Base-by-base conservation (phyloP, 345 rosid genomes). In the Brassica juncea region DNA sequence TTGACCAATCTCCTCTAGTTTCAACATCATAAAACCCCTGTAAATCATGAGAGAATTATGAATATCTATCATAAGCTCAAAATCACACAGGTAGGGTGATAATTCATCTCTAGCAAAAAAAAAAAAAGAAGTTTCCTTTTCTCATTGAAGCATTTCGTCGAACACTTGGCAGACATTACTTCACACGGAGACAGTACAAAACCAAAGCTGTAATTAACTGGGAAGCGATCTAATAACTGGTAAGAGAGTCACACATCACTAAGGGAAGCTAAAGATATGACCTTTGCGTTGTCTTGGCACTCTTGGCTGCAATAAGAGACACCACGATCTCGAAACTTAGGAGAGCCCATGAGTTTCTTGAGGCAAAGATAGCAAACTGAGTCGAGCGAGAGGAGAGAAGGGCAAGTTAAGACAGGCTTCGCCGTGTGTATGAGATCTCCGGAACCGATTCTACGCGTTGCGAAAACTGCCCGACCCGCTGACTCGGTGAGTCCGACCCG, bases 381-480 rank as follows among this genome's bases (percentile, higher is more conserved):
- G 68, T 81, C 77, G 27, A 81, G 42, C 0, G 81, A 15, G 5
- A 85, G 78, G 14, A 86, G 79, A 28, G 94, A 86, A 61, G 97
- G 97, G 72, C 77, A 88, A 75, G 89, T 71, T 32, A 89, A 15
- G 23, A 87, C 52, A 10, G 96, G 97, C 4, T 87, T 86, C 0
- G 98, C 98, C 4, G 93, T 88, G 84, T 94, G 98, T 61, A 94
- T 88, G 76, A 91, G 89, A 42, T 94, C 94, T 31, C 98, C 93
- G 28, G 86, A 86, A 2, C 80, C 73, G 76, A 94, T 92, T 68
- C 82, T 76, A 76, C 94, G 86, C 2, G 87, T 89, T 6, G 98
- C 89, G 84, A 90, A 94, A 64, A 94, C 94, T 75, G 91, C 98
- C 0, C 98, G 88, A 68, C 96, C 97, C 2, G 93, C 94, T 60